A percentile compares a stretch with the other conserved stretches of the same genome.
Evolutionary conservation across 2,329 filamentous ascomycete species (phyloP).

Genomic region (Aspergillus ibericus): DNA sequence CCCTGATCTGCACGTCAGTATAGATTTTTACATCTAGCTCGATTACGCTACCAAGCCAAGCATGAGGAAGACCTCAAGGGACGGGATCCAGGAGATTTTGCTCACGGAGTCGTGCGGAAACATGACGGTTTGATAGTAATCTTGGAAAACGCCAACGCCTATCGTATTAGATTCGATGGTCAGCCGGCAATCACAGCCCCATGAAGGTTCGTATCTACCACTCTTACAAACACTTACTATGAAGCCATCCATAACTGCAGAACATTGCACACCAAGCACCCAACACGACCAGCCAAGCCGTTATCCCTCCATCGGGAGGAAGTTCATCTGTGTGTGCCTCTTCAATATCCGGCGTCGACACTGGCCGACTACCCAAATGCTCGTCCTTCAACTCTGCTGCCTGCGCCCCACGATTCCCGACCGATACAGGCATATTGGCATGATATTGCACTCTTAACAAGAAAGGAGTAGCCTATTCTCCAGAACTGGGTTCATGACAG

Average conservation of each 20-base stretch:
- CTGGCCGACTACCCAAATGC: no score
- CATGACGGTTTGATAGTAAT: conserved; percentile 8
- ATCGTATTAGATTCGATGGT: not conserved
- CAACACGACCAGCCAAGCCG: conserved; percentile 1
- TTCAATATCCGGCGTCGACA: not conserved
- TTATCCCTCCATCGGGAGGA: not conserved
- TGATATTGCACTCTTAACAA: no score
- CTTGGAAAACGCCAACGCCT: conserved; percentile 15
- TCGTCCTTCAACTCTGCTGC: no score
- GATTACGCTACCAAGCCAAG: conserved; percentile 9
- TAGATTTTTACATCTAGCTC: no score
- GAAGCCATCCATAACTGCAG: conserved; percentile 1
- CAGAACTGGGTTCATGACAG: no score
- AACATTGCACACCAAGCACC: conserved; percentile 2
- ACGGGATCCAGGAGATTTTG: conserved; percentile 16
- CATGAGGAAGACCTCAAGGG: conserved; percentile 15
- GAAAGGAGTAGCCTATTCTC: no score
- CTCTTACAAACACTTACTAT: not conserved
- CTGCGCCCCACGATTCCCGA: no score
- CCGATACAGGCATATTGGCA: no score
- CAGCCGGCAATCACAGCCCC: no score
- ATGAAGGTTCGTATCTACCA: not conserved
- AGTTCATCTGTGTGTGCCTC: not conserved
- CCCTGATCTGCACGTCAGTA: not conserved
- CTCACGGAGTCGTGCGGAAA: conserved; percentile 9